A percentile compares a stretch with the other conserved stretches of the same genome.
Evolutionary conservation across 768 basidiomycete genomes (phyloP).

Genomic region (Lactarius tabidus): DNA sequence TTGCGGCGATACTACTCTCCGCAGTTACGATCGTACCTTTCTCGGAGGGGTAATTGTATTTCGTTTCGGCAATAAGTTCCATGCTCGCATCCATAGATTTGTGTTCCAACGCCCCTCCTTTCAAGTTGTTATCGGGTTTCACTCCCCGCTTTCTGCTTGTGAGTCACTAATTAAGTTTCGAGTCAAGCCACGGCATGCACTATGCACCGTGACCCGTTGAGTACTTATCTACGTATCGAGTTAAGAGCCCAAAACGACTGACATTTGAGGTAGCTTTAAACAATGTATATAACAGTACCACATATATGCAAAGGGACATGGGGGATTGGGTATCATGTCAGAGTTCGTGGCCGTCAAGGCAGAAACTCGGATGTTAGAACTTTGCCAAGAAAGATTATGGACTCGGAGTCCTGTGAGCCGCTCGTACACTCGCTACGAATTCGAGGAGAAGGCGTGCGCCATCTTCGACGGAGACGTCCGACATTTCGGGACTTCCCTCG

Average conservation of each 20-base stretch:
- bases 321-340: conserved; percentile 12
- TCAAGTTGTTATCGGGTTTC: background rate
- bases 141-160: background rate
- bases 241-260: background rate
- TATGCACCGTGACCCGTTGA: background rate
- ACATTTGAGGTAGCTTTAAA: conserved; percentile 11
- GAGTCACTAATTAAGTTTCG: background rate
- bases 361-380: background rate
- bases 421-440: conserved; percentile 12
- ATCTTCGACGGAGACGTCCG: conserved; percentile 19
- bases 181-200: background rate
- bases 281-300: conserved; percentile 13
- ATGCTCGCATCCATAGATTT: background rate
- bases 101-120: background rate
- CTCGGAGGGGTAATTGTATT: background rate
- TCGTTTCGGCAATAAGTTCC: background rate
- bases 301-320: background rate
- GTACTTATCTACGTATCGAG: background rate
- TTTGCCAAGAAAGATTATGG: background rate
- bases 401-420: conserved; percentile 7
- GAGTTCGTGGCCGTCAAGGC: conserved; percentile 1
- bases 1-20: conserved; percentile 3
- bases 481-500: conserved; percentile 11
- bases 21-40: background rate
- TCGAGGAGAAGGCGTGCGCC: conserved; percentile 20